Conservation (phyloP, 345 rosid species). For the Cochlearia excelsa region DNA sequence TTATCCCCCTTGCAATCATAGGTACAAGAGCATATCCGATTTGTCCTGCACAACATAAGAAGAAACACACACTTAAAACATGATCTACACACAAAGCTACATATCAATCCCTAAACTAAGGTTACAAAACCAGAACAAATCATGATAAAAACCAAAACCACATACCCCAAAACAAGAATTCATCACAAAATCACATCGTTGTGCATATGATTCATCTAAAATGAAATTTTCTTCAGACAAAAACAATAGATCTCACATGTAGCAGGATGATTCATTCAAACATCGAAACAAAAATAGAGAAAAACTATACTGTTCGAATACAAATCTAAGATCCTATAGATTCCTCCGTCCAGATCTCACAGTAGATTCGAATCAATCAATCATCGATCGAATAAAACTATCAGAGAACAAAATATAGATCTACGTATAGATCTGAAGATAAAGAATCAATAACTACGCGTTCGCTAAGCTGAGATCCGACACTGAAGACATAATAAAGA, state of each 20-base stretch:
- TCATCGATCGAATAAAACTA: background rate
- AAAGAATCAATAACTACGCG: background rate
- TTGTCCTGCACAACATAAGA: constrained; percentile 58
- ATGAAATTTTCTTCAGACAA: background rate
- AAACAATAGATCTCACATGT: background rate
- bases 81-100: background rate
- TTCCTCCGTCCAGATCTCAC: constrained; percentile 11
- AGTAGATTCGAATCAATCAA: background rate
- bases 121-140: background rate
- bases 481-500: background rate
- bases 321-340: constrained; percentile 4
- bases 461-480: background rate
- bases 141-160: background rate
- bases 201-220: background rate
- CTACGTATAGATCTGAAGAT: constrained; percentile 20
- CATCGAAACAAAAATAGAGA: background rate
- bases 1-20: constrained; percentile 94
- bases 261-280: constrained; percentile 13
- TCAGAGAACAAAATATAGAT: background rate
- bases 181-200: background rate
- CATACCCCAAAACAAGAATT: background rate
- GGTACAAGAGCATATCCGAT: constrained; percentile 99
- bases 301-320: background rate
- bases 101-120: background rate
- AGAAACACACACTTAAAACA: background rate